A percentile compares a stretch with the other conserved stretches of the same genome.
Evolutionary conservation across 805 yeast species (phyloP).

Genomic region (Candida ascalaphidarum): DNA sequence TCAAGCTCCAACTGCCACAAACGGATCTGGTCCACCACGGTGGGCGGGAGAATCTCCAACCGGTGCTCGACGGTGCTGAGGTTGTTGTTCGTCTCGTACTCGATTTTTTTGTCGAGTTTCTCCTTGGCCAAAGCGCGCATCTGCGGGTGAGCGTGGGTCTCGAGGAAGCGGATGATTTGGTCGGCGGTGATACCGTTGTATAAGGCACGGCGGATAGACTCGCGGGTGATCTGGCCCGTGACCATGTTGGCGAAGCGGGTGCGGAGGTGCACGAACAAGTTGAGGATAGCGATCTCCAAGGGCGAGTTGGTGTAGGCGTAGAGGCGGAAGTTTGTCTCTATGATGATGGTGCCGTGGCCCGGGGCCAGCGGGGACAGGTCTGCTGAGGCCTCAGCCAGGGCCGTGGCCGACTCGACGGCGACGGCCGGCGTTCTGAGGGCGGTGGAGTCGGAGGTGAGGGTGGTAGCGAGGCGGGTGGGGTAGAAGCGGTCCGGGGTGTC

Average conservation of each 20-base stretch:
- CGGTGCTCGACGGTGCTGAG: slow-evolving; percentile 42
- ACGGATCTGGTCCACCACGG: slow-evolving; percentile 92
- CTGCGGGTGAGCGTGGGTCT: slow-evolving; percentile 90
- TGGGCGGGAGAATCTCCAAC: slow-evolving; percentile 75
- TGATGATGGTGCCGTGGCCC: slow-evolving; percentile 61
- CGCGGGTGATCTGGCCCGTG: slow-evolving; percentile 87
- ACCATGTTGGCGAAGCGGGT: slow-evolving; percentile 88
- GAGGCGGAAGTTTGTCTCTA: slow-evolving; percentile 89
- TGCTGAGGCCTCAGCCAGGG: slow-evolving; percentile 3
- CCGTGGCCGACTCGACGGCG: slow-evolving; percentile 37
- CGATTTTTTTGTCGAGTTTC: slow-evolving; percentile 55
- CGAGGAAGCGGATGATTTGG: slow-evolving; percentile 82
- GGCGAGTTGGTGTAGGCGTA: slow-evolving; percentile 94
- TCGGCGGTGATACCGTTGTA: slow-evolving; percentile 89
- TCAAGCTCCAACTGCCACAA: slow-evolving; percentile 96
- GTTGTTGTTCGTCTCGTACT: slow-evolving; percentile 46
- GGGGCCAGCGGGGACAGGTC: slow-evolving; percentile 3
- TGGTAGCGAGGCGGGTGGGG: slow-evolving; percentile 86
- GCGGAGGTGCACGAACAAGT: slow-evolving; percentile 77
- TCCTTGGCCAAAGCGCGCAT: slow-evolving; percentile 73
- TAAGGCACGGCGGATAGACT: slow-evolving; percentile 78
- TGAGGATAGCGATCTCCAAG: slow-evolving; percentile 84
- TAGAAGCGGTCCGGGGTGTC: slow-evolving; percentile 60
- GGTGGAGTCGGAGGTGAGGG: slow-evolving; percentile 77
- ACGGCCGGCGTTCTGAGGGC: slow-evolving; percentile 65